Conservation (phyloP, 2,329 filamentous ascomycete genomes). For the Colletotrichum chlorophyti region DNA sequence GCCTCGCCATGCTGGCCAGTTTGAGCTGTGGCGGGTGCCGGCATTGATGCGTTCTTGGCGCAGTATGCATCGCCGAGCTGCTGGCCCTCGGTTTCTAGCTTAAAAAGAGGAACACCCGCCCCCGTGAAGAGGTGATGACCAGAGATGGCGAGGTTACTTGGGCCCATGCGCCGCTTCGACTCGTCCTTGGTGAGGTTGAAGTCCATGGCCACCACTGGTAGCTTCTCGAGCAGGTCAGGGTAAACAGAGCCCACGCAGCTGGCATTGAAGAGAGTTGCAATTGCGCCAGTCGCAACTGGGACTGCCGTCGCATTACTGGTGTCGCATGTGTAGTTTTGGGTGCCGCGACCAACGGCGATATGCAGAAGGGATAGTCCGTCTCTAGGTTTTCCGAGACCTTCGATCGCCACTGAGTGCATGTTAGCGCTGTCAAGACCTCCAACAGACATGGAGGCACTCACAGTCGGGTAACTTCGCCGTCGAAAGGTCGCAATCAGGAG, state of each 20-base stretch:
- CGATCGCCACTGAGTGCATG: conserved; percentile 51
- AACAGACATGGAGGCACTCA: conserved; percentile 37
- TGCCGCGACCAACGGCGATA: conserved; percentile 86
- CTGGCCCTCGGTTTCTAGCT: conserved; percentile 66
- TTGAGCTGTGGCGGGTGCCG: conserved; percentile 68
- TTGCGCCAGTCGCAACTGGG: conserved; percentile 74
- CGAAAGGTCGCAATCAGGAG: conserved; percentile 61
- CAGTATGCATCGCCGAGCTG: conserved; percentile 68
- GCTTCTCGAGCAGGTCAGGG: conserved; percentile 68
- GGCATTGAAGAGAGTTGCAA: conserved; percentile 87
- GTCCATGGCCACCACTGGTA: conserved; percentile 73
- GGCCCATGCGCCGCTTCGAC: conserved; percentile 47
- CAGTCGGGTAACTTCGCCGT: conserved; percentile 57
- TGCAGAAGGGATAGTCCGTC: conserved; percentile 72
- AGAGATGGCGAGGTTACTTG: conserved; percentile 68
- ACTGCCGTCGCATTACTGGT: conserved; percentile 62
- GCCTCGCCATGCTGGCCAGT: conserved; percentile 67
- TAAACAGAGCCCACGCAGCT: conserved; percentile 78
- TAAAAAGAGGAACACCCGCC: conserved; percentile 77
- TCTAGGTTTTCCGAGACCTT: conserved; percentile 66
- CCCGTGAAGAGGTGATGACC: conserved; percentile 85
- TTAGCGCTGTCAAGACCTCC: conserved; percentile 31
- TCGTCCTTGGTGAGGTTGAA: conserved; percentile 56
- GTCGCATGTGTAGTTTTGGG: conserved; percentile 92
- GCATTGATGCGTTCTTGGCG: conserved; percentile 64